Evolutionary conservation across 306 rosid species (phyloP).

Genomic region (Cucurbita maxima): DNA sequence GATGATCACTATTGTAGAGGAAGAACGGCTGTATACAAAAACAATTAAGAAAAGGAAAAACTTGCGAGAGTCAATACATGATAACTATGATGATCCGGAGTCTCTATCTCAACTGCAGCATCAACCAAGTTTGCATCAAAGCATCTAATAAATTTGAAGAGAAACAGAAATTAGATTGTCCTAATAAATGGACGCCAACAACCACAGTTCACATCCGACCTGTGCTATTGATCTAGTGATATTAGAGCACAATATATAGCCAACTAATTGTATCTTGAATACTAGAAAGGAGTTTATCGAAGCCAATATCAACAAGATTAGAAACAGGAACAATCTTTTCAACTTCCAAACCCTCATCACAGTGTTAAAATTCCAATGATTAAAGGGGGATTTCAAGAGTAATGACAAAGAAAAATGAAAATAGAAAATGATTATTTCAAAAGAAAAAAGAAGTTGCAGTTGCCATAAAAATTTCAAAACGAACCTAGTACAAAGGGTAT

Average conservation of each 20-base stretch:
- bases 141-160: conserved; percentile 39
- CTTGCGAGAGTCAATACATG: conserved; percentile 32
- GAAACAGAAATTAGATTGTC: background rate
- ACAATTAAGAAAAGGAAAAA: conserved; percentile 7
- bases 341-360: background rate
- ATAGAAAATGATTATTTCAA: too few relatives aligned
- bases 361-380: background rate
- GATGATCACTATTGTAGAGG: conserved; percentile 1
- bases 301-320: background rate
- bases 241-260: background rate
- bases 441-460: background rate
- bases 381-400: background rate
- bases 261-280: background rate
- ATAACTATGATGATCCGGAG: conserved; percentile 55
- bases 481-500: background rate
- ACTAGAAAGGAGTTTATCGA: background rate
- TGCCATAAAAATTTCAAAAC: background rate
- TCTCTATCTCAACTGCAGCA: conserved; percentile 78
- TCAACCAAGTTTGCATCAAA: conserved; percentile 79
- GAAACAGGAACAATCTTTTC: background rate
- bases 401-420: background rate
- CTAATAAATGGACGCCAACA: background rate
- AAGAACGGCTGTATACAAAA: background rate
- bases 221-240: background rate
- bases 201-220: background rate